Base-by-base conservation (phyloP, 2,329 filamentous ascomycete species). In the Penicillium thymicola region DNA sequence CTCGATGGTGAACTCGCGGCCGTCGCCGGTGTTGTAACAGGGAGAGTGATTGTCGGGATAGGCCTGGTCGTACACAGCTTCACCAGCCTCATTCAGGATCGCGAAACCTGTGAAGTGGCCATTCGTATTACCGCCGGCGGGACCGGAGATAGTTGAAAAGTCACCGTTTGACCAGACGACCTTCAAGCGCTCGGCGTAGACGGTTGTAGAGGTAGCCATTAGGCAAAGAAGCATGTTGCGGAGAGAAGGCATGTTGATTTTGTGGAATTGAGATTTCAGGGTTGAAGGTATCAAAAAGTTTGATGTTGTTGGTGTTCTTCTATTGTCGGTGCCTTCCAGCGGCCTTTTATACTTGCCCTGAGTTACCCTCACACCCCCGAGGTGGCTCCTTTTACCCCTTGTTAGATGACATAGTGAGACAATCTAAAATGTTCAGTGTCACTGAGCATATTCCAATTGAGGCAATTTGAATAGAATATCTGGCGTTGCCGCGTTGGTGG, bases 1-100 rank as follows among this genome's bases (percentile, higher is more conserved):
- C 48, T 61, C 57, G 6, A 66, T 59, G 13, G 57, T 61, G 25
- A 59, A 61, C 16, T 54, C 52, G 27, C 57, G 59, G 48, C 57
- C 57, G 8, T 51, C 54, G 8, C 40, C 54, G 9, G 51, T 59
- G 30, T 59, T 61, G 36, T 61, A 61, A 41, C 59, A 61, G 14
- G 57, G 59, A 1, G 54, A 36, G 34, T 59, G 59, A 25, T 58
- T 28, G 2, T 52, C 59, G 8, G 59, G 59, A 42, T 45, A 57
- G 40, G 44, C 47, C 4, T 61, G 25, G 44, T 59, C 45, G 23
- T 61, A 61, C 18, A 61, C 55, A 5, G 59, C 59, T 13, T 61
- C 57, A 13, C 57, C 54, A 2, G 28, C 42, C 13, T 61, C 54
- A 10, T 57, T 59, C 30, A 59, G 47, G n/a, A 61, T 59, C 10